A percentile compares a stretch with the other conserved stretches of the same genome.
Evolutionary conservation across 495 filamentous ascomycete species (phyloP).

Genomic region (Penicillium egyptiacum): DNA sequence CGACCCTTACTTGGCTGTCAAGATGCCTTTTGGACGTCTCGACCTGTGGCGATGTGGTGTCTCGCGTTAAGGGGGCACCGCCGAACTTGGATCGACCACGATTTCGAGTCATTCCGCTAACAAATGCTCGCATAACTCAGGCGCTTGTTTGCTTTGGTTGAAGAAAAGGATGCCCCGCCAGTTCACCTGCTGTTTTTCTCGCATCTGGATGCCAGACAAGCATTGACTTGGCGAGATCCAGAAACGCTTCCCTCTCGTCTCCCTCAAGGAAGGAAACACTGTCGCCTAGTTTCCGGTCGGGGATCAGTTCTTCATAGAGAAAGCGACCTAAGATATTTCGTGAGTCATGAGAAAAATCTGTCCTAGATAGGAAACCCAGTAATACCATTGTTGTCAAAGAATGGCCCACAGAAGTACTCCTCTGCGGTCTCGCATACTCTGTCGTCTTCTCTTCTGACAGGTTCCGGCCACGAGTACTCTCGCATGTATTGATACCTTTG

Average conservation of each 20-base stretch:
- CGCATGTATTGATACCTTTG: constrained; percentile 42
- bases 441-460: constrained; percentile 36
- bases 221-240: constrained; percentile 44
- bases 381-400: constrained; percentile 40
- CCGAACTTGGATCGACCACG: not conserved
- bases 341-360: constrained; percentile 30
- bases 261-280: constrained; percentile 33
- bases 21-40: no score
- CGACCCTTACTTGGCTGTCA: no score
- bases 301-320: constrained; percentile 37
- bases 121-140: constrained; percentile 30
- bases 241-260: constrained; percentile 44
- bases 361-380: constrained; percentile 24
- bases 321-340: constrained; percentile 36
- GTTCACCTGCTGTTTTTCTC: constrained; percentile 39
- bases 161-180: constrained; percentile 40
- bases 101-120: constrained; percentile 20
- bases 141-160: constrained; percentile 32
- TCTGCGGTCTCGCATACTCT: constrained; percentile 37
- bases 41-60: no score
- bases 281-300: constrained; percentile 34
- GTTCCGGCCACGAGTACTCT: constrained; percentile 36
- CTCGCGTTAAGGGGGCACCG: no score
- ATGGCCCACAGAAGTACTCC: constrained; percentile 41
- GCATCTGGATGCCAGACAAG: constrained; percentile 38